phyloP scores from a whole-genome alignment of 495 filamentous ascomycete genomes.

The Podospora comata region DNA sequence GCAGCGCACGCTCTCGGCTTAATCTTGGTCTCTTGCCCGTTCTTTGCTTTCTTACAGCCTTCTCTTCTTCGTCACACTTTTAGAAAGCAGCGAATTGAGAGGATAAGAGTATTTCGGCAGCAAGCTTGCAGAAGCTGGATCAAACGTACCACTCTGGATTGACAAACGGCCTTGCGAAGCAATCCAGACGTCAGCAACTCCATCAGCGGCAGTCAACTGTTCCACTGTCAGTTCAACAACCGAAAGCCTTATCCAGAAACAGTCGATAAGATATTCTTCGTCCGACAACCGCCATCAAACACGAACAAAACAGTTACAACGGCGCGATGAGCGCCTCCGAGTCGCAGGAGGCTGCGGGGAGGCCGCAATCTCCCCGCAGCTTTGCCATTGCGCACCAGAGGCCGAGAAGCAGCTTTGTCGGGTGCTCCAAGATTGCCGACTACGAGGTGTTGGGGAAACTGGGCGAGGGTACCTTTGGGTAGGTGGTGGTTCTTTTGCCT shows the following conservation, averaged over 20 bases:
- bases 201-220: no score
- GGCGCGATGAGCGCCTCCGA: slow-evolving; percentile 30
- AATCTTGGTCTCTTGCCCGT: background rate
- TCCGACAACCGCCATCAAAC: background rate
- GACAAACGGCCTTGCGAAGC: background rate
- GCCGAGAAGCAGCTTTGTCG: slow-evolving; percentile 59
- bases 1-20: background rate
- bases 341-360: slow-evolving; percentile 14
- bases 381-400: slow-evolving; percentile 47
- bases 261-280: background rate
- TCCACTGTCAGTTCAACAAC: background rate
- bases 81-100: background rate
- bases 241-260: background rate
- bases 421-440: slow-evolving; percentile 81
- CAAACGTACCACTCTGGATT: background rate
- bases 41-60: background rate
- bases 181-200: background rate
- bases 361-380: slow-evolving; percentile 38
- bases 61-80: background rate
- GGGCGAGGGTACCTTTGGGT: slow-evolving; percentile 97
- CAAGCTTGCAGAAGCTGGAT: background rate
- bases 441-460: slow-evolving; percentile 90
- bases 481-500: slow-evolving; percentile 30
- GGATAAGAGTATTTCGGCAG: background rate
- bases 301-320: background rate